A percentile compares a stretch with the other conserved stretches of the same genome.
These are phyloP conservation scores for Heracleum sosnowskyi DNA, from an alignment of 129 eudicot species.

Conservation along the genomic window DNA sequence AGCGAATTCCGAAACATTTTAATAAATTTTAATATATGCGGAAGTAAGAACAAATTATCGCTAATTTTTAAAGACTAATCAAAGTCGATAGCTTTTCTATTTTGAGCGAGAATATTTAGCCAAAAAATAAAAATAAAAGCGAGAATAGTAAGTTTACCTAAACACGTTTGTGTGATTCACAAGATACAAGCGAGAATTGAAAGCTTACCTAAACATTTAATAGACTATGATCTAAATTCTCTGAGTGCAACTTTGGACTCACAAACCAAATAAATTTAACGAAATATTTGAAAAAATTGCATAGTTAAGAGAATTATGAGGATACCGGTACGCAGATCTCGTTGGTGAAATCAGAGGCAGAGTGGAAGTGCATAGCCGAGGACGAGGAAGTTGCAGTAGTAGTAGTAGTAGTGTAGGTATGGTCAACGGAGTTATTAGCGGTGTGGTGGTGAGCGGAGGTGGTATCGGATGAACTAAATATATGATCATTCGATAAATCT, in stretches of 20 bases:
- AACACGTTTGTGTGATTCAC: background rate
- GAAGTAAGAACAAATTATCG: background rate
- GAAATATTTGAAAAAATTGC: no score
- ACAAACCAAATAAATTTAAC: no score
- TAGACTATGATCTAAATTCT: no score
- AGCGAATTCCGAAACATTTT: background rate
- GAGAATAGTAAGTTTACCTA: no score
- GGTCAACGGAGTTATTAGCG: background rate
- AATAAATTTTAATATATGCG: no score
- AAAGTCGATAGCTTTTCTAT: background rate
- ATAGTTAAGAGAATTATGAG: background rate
- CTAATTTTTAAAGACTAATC: background rate
- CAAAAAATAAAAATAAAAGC: no score
- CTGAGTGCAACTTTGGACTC: no score
- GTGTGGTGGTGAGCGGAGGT: constrained; percentile 15
- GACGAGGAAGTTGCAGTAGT: constrained; percentile 12
- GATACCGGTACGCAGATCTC: constrained; percentile 52
- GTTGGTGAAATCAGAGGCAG: constrained; percentile 41
- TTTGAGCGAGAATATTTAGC: no score
- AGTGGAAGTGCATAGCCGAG: constrained; percentile 11
- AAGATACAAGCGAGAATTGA: background rate
- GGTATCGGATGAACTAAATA: constrained; percentile 20
- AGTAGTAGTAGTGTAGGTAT: background rate
- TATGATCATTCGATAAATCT: constrained; percentile 50
- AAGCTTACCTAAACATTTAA: background rate